These are phyloP conservation scores for Peronosclerospora sorghi DNA, from an alignment of 352 stramenopile species.

Conservation along the genomic window DNA sequence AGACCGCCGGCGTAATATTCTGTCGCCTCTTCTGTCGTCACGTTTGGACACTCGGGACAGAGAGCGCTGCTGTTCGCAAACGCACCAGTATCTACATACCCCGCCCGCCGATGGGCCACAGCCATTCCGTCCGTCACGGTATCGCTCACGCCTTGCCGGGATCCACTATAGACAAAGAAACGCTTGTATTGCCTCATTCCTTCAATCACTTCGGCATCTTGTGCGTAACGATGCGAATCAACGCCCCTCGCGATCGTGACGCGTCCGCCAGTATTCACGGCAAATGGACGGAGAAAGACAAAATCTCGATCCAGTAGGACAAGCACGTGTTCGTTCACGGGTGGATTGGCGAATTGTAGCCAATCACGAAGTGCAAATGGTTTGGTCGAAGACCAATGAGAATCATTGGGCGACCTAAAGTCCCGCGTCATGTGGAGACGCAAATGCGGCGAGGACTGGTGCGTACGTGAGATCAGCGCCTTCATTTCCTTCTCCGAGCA, in stretches of 20 bases:
- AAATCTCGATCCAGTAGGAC: conserved; percentile 68
- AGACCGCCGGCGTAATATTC: conserved; percentile 49
- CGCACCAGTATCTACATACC: conserved; percentile 21
- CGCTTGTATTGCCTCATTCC: conserved; percentile 71
- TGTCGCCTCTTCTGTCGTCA: conserved; percentile 25
- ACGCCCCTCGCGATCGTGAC: conserved; percentile 41
- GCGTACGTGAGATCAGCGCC: conserved; percentile 23
- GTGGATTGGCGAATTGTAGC: conserved; percentile 50
- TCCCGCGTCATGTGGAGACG: conserved; percentile 48
- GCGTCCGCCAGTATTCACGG: conserved; percentile 43
- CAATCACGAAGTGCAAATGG: conserved; percentile 66
- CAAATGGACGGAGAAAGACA: conserved; percentile 54
- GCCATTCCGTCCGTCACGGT: conserved; percentile 31
- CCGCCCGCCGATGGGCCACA: conserved; percentile 42
- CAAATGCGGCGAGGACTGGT: conserved; percentile 27
- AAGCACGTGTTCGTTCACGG: conserved; percentile 37
- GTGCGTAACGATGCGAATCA: conserved; percentile 49
- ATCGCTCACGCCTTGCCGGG: conserved; percentile 31
- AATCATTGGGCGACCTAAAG: conserved; percentile 31
- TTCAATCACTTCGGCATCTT: conserved; percentile 50
- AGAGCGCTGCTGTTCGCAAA: conserved; percentile 38
- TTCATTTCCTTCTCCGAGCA: conserved; percentile 37
- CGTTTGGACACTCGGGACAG: conserved; percentile 39
- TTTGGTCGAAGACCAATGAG: conserved; percentile 55
- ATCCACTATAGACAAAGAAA: conserved; percentile 70